Conservation (phyloP, 1,139 yeast species). For the Geotrichum fermentans region DNA sequence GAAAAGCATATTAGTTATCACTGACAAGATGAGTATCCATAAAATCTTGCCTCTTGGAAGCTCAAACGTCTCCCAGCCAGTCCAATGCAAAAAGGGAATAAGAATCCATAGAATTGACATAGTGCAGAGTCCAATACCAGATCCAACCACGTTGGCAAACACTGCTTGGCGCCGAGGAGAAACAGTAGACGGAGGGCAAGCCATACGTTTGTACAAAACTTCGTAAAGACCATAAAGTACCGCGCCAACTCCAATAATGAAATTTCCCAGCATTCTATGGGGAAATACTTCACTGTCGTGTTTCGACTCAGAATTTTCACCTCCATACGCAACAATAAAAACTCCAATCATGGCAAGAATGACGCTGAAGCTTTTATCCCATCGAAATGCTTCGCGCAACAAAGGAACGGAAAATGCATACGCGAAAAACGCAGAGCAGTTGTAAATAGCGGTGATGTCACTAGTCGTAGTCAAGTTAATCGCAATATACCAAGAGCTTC, state of each 20-base stretch:
- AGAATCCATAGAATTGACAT: conserved; percentile 47
- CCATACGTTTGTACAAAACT: conserved; percentile 68
- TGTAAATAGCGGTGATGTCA: conserved; percentile 85
- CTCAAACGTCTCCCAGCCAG: conserved; percentile 57
- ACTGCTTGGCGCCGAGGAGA: conserved; percentile 54
- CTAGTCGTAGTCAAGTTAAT: conserved; percentile 77
- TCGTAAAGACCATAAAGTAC: conserved; percentile 80
- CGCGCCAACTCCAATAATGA: conserved; percentile 73
- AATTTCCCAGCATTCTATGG: conserved; percentile 62
- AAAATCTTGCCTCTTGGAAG: conserved; percentile 46
- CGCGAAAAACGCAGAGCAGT: conserved; percentile 85
- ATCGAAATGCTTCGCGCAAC: conserved; percentile 57
- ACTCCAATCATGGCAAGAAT: conserved; percentile 70
- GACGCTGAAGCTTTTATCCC: conserved; percentile 66
- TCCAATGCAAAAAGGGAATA: conserved; percentile 48
- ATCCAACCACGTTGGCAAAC: conserved; percentile 54
- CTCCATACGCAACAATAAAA: conserved; percentile 72
- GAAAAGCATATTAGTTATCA: conserved; percentile 60
- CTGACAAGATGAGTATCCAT: conserved; percentile 43
- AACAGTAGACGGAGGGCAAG: conserved; percentile 65
- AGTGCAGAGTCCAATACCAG: conserved; percentile 58
- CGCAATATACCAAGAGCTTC: conserved; percentile 81
- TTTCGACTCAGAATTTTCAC: conserved; percentile 35
- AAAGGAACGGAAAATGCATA: conserved; percentile 78
- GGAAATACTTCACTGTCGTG: conserved; percentile 44